Evolutionary conservation across 2,329 filamentous ascomycete genomes (phyloP), one percentile per base, ranked within the genome.

Genomic region (Phyllosticta capitalensis): DNA sequence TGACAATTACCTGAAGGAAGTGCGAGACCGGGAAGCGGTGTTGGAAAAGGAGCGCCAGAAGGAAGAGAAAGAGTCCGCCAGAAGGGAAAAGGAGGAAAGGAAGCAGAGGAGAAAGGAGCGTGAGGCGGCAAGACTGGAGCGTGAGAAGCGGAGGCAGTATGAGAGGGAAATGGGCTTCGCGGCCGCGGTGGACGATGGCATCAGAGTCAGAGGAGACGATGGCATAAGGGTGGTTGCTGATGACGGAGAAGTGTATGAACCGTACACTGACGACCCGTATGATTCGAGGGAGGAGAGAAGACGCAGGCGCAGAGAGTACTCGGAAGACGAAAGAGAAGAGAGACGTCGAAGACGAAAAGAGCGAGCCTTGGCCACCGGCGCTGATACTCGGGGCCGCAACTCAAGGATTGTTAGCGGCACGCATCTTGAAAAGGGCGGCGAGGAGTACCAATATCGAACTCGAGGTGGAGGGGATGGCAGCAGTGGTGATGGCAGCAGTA

Each of bases 391-490:
- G 55, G 60, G 67, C 61, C 72, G 69, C 61, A 74, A 74, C 60
- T 64, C 71, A 59, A 69, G 78, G 48, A 72, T 79, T 1, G 69
- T 77, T 24, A 80, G 78, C 63, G 78, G 78, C 0, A 76, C 77
- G 20, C 63, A 74, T 52, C 70, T 78, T 21, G 78, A 80, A 63
- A 71, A 76, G 57, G 71, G 70, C 17, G 74, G 70, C n/a, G 68
- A 77, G 33, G 72, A 72, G 3, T 72, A 76, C 26, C 72, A 76
- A 56, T 71, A 72, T 52, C 56, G 56, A 12, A 72, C 73, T 60
- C 67, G 75, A 62, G 75, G 75, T 56, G 72, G 72, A n/a, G 71
- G 66, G 9, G 72, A 73, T 5, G 69, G 68, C 49, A 61, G 61
- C 7, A 66, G 66, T 1, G 72, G 68, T 38, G 68, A 65, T 54